Evolutionary conservation across 345 rosid species (phyloP).

Genomic region (Eucalyptus regnans): DNA sequence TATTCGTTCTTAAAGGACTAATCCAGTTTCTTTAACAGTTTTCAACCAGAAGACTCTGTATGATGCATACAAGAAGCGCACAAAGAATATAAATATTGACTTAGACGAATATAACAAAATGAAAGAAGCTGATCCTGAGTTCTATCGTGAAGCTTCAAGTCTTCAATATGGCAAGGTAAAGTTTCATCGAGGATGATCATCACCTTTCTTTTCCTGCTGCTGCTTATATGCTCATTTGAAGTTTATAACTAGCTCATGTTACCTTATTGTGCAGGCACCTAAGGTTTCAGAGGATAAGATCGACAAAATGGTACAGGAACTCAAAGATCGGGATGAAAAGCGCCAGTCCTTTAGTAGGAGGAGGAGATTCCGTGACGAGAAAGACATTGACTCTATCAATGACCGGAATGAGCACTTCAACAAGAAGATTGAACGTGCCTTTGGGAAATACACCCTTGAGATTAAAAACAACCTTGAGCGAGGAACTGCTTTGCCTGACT

Average conservation of each 20-base stretch:
- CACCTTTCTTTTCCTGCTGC: neutral
- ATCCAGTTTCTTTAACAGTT: slow-evolving; percentile 23
- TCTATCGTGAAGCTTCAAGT: slow-evolving; percentile 91
- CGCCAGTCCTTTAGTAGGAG: slow-evolving; percentile 78
- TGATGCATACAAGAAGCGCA: slow-evolving; percentile 79
- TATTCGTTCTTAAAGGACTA: neutral
- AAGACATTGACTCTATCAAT: slow-evolving; percentile 93
- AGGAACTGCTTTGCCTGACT: slow-evolving; percentile 98
- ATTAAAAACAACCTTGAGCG: slow-evolving; percentile 96
- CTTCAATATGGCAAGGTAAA: slow-evolving; percentile 86
- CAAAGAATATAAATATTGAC: slow-evolving; percentile 65
- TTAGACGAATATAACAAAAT: slow-evolving; percentile 79
- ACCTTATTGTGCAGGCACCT: slow-evolving; percentile 50
- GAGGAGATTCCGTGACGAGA: slow-evolving; percentile 84
- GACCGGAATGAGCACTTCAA: slow-evolving; percentile 99
- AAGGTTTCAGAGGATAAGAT: slow-evolving; percentile 66
- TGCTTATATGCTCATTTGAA: neutral
- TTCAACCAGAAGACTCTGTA: slow-evolving; percentile 88
- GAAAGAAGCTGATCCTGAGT: slow-evolving; percentile 98
- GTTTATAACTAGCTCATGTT: neutral
- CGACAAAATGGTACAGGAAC: slow-evolving; percentile 83
- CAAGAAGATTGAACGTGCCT: slow-evolving; percentile 95
- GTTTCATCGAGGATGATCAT: neutral
- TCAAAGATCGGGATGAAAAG: slow-evolving; percentile 65
- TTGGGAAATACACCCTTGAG: slow-evolving; percentile 92